A percentile compares a stretch with the other conserved stretches of the same genome.
These are phyloP conservation scores for Cystofilobasidium bisporidii DNA, from an alignment of 768 basidiomycete species.

Conservation along the genomic window DNA sequence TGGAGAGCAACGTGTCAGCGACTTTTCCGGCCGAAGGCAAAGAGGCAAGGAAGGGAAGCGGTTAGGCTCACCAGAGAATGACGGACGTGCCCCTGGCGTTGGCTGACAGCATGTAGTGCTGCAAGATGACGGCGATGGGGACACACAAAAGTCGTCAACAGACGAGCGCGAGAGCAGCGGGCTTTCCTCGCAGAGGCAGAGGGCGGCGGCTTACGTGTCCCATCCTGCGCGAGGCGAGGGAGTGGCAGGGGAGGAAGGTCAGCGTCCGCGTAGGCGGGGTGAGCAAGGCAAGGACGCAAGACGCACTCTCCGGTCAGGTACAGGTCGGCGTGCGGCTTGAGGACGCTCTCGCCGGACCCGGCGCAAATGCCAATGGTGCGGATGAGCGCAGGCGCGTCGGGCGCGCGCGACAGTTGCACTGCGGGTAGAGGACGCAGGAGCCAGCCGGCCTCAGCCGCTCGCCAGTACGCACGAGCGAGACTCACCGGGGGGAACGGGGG, in stretches of 20 bases:
- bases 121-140: conserved; percentile 23
- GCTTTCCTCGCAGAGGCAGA: neutral
- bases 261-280: conserved; percentile 5
- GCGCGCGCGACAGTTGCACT: conserved; percentile 32
- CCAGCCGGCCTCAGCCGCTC: too few species aligned
- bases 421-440: conserved; percentile 1
- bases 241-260: neutral
- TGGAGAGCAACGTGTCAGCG: conserved; percentile 12
- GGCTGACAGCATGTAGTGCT: conserved; percentile 82
- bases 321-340: conserved; percentile 69
- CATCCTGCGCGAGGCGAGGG: conserved; percentile 14
- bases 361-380: conserved; percentile 77
- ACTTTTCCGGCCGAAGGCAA: neutral
- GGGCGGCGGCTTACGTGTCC: conserved; percentile 13
- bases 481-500: neutral
- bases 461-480: too few species aligned
- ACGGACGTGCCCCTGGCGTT: conserved; percentile 67
- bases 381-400: conserved; percentile 31
- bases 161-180: too few species aligned
- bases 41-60: neutral
- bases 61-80: conserved; percentile 54
- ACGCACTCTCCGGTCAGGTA: conserved; percentile 77
- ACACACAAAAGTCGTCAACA: conserved; percentile 1
- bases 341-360: conserved; percentile 72
- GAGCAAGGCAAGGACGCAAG: conserved; percentile 65